These are phyloP conservation scores for Lentithecium fluviatile DNA, from an alignment of 495 filamentous ascomycete genomes.

Conservation along the genomic window DNA sequence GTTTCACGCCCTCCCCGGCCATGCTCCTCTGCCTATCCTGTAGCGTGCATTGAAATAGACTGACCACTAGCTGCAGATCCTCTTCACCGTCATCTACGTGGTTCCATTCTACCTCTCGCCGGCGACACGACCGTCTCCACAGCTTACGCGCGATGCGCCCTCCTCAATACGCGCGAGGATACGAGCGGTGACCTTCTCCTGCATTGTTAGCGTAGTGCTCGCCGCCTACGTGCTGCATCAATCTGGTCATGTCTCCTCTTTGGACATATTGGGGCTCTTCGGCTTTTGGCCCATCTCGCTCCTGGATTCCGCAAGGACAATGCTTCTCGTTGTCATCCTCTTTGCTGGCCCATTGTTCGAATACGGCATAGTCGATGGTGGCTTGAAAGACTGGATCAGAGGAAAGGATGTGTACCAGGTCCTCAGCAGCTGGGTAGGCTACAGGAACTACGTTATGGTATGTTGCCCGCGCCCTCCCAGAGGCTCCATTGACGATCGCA, in stretches of 20 bases:
- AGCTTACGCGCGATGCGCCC: slow-evolving; percentile 81
- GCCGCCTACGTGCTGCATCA: slow-evolving; percentile 62
- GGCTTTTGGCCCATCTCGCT: slow-evolving; percentile 74
- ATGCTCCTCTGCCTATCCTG: slow-evolving; percentile 27
- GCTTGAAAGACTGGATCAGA: slow-evolving; percentile 65
- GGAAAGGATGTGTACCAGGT: slow-evolving; percentile 29
- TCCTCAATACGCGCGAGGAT: slow-evolving; percentile 87
- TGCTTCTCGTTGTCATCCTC: slow-evolving; percentile 72
- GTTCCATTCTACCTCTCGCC: slow-evolving; percentile 83
- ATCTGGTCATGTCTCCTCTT: slow-evolving; percentile 47
- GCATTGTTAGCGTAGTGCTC: slow-evolving; percentile 56
- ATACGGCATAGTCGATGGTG: slow-evolving; percentile 65
- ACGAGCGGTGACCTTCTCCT: slow-evolving; percentile 70
- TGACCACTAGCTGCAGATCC: slow-evolving; percentile 49
- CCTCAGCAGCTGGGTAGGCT: slow-evolving; percentile 51
- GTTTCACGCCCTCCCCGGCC: slow-evolving; percentile 27
- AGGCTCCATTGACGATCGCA: slow-evolving; percentile 38
- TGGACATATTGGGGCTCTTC: slow-evolving; percentile 60
- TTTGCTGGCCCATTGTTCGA: slow-evolving; percentile 86
- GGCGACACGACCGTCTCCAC: slow-evolving; percentile 75
- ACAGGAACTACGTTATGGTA: slow-evolving; percentile 62
- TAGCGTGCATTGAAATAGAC: slow-evolving; percentile 9
- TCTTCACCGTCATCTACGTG: slow-evolving; percentile 84
- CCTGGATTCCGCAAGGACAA: slow-evolving; percentile 54
- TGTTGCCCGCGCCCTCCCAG: slow-evolving; percentile 28